phyloP scores from a whole-genome alignment of 768 basidiomycete genomes.

The Tylopilus balloui region DNA sequence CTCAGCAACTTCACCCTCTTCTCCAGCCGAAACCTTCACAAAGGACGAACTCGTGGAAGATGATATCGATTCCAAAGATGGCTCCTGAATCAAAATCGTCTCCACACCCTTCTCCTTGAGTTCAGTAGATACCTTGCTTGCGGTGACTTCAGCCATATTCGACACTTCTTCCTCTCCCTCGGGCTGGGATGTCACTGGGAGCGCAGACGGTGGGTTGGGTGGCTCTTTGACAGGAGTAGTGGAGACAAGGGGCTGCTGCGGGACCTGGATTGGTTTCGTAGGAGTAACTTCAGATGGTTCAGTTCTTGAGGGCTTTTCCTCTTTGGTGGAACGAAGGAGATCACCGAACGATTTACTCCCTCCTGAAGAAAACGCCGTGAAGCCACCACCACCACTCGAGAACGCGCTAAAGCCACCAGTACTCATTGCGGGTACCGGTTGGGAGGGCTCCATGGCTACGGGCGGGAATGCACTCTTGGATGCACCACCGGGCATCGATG shows the following conservation, averaged over 20 bases:
- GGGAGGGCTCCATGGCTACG: background rate
- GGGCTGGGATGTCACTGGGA: background rate
- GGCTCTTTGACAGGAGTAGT: conserved; percentile 18
- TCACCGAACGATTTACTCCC: conserved; percentile 57
- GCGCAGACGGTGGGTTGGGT: background rate
- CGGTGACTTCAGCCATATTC: background rate
- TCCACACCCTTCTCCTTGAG: conserved; percentile 11
- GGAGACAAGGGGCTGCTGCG: conserved; percentile 1
- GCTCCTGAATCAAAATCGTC: conserved; percentile 4
- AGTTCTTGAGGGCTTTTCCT: conserved; percentile 17
- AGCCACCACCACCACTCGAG: conserved; percentile 38
- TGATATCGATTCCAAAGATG: conserved; percentile 34
- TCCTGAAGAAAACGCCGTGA: conserved; percentile 47
- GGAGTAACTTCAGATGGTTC: conserved; percentile 17
- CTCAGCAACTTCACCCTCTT: conserved; percentile 22
- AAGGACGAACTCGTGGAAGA: conserved; percentile 45
- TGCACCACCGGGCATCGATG: conserved; percentile 30
- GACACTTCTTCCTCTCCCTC: conserved; percentile 4
- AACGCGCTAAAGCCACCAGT: conserved; percentile 28
- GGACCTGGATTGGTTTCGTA: background rate
- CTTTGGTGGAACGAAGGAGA: conserved; percentile 43
- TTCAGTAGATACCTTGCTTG: background rate
- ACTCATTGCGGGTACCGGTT: conserved; percentile 13
- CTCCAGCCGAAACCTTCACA: conserved; percentile 38
- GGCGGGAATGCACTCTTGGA: conserved; percentile 19